Conservation (phyloP, 2,329 filamentous ascomycete genomes). For the Aspergillus sojae region DNA sequence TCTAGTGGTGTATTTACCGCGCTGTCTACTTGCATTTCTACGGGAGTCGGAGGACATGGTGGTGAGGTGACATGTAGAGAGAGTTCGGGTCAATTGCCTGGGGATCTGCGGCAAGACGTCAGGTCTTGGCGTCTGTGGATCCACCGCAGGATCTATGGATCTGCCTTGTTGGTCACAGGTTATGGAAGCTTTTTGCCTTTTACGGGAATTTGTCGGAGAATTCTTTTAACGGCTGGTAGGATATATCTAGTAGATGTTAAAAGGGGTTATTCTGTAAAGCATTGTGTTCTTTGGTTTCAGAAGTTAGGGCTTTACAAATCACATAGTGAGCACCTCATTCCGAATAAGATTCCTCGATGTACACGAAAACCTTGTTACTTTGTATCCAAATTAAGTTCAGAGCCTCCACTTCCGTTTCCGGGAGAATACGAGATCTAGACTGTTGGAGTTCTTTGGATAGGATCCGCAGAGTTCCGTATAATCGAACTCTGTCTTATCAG, state of each 20-base stretch:
- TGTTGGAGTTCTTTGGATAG: no score
- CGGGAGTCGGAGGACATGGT: not conserved
- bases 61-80: not conserved
- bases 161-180: not conserved
- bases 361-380: not conserved
- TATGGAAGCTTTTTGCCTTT: not conserved
- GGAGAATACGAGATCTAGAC: no score
- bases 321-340: not conserved
- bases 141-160: not conserved
- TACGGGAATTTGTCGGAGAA: not conserved
- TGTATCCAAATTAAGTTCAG: not conserved
- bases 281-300: not conserved
- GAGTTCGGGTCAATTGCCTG: not conserved
- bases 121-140: not conserved
- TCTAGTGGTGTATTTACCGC: conserved; percentile 31
- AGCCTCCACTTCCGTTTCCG: no score
- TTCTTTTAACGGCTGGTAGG: not conserved
- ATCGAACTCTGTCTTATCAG: no score
- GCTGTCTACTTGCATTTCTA: conserved; percentile 1
- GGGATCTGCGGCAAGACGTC: not conserved
- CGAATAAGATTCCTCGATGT: not conserved
- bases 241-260: not conserved
- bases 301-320: not conserved
- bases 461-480: no score
- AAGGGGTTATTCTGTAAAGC: not conserved